These are phyloP conservation scores for Talaromyces sp. DNA, from an alignment of 2,329 filamentous ascomycete species.

Conservation along the genomic window DNA sequence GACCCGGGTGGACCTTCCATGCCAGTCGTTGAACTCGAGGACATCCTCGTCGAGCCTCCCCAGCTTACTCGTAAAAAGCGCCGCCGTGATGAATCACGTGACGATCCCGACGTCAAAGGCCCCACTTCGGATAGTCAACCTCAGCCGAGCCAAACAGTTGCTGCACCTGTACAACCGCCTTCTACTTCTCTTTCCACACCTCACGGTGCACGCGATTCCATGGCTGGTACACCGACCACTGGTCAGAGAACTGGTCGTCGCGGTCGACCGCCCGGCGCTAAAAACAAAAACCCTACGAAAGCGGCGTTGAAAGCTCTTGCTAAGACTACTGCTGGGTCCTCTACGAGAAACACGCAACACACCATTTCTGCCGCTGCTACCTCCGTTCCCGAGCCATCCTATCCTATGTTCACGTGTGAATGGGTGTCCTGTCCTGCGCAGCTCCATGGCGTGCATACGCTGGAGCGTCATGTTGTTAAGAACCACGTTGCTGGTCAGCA, in stretches of 20 bases:
- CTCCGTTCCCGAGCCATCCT: slow-evolving; percentile 23
- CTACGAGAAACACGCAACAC: slow-evolving; percentile 12
- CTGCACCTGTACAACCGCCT: neutral
- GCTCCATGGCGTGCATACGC: slow-evolving; percentile 59
- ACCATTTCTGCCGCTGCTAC: slow-evolving; percentile 20
- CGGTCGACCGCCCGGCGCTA: slow-evolving; percentile 31
- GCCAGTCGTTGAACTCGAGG: slow-evolving; percentile 26
- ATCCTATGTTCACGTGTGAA: slow-evolving; percentile 53
- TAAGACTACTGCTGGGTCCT: neutral
- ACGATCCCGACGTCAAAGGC: neutral
- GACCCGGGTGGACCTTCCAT: slow-evolving; percentile 53
- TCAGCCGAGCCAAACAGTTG: slow-evolving; percentile 4
- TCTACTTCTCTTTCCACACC: slow-evolving; percentile 10
- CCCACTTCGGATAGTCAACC: slow-evolving; percentile 11
- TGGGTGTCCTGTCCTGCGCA: slow-evolving; percentile 58
- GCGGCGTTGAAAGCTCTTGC: slow-evolving; percentile 11
- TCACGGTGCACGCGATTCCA: slow-evolving; percentile 1
- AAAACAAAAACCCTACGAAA: slow-evolving; percentile 26
- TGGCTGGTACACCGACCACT: slow-evolving; percentile 15
- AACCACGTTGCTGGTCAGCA: slow-evolving; percentile 45
- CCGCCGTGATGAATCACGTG: slow-evolving; percentile 14
- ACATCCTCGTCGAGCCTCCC: slow-evolving; percentile 25
- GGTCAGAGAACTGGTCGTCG: slow-evolving; percentile 19
- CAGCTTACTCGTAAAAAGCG: slow-evolving; percentile 19
- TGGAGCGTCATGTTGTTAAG: slow-evolving; percentile 59